A percentile compares a stretch with the other conserved stretches of the same genome.
These are phyloP conservation scores for Cylindrotheca closterium DNA, from an alignment of 108 stramenopile genomes.

Conservation along the genomic window DNA sequence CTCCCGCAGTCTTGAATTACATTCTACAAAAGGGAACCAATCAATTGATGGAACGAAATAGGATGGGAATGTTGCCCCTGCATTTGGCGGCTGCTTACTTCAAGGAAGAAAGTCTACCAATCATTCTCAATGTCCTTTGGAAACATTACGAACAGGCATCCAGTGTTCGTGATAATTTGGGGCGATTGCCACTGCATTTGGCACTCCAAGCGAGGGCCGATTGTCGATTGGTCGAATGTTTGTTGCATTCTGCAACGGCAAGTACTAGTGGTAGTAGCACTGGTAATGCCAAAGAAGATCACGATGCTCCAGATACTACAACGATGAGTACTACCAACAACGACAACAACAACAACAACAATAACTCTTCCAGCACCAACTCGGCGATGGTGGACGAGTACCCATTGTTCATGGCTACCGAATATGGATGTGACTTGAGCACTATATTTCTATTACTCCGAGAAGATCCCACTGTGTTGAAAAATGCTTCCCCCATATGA, in stretches of 20 bases:
- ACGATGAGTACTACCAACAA: conserved; percentile 26
- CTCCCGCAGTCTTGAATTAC: conserved; percentile 26
- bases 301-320: conserved; percentile 28
- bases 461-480: conserved; percentile 43
- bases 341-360: conserved; percentile 7
- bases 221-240: conserved; percentile 17
- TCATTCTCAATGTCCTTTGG: conserved; percentile 32
- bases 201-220: conserved; percentile 33
- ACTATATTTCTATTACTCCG: conserved; percentile 42
- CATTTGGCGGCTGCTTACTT: conserved; percentile 28
- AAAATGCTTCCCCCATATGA: no score
- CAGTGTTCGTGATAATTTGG: conserved; percentile 24
- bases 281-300: conserved; percentile 20
- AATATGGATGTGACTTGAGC: conserved; percentile 43
- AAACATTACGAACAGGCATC: conserved; percentile 21
- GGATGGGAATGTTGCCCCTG: conserved; percentile 28
- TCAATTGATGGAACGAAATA: conserved; percentile 24
- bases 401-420: conserved; percentile 41
- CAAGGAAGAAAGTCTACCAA: neutral
- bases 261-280: conserved; percentile 2
- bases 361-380: conserved; percentile 1
- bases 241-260: conserved; percentile 36
- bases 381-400: conserved; percentile 7
- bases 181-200: conserved; percentile 38
- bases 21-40: conserved; percentile 21